Conservation (phyloP, 257 asterid genomes). For the Solanum pennellii region DNA sequence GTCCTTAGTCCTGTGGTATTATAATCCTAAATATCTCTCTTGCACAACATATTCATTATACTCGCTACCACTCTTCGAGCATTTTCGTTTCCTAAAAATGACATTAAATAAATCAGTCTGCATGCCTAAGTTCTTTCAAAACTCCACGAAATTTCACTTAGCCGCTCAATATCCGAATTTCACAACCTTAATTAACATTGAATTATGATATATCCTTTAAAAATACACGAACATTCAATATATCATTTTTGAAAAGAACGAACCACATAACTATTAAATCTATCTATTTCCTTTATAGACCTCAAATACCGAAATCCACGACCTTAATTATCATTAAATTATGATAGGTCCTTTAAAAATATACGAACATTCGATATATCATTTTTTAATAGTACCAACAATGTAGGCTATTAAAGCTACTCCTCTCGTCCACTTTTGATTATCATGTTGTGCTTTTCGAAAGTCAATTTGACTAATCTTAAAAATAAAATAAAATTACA, state of each 20-base stretch:
- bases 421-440: too few relatives aligned
- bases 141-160: background rate
- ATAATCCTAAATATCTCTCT: too few relatives aligned
- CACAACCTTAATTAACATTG: slow-evolving; percentile 19
- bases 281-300: too few relatives aligned
- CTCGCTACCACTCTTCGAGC: too few relatives aligned
- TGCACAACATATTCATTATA: background rate
- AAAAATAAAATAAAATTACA: too few relatives aligned
- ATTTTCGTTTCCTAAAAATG: background rate
- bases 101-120: background rate
- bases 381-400: background rate
- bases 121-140: background rate
- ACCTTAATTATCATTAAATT: slow-evolving; percentile 21
- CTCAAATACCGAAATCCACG: background rate
- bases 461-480: too few relatives aligned
- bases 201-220: background rate
- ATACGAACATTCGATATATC: rapidly evolving
- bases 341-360: background rate
- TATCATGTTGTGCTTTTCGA: too few relatives aligned
- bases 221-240: background rate
- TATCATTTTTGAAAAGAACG: background rate
- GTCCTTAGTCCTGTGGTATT: too few relatives aligned
- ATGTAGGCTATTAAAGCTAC: background rate
- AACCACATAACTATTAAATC: background rate
- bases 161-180: background rate